Percentiles rank a stretch among this genome's conserved stretches.
Conservation (phyloP, 228 moss, liverwort and hornwort species). For the Sphagnum fallax region DNA sequence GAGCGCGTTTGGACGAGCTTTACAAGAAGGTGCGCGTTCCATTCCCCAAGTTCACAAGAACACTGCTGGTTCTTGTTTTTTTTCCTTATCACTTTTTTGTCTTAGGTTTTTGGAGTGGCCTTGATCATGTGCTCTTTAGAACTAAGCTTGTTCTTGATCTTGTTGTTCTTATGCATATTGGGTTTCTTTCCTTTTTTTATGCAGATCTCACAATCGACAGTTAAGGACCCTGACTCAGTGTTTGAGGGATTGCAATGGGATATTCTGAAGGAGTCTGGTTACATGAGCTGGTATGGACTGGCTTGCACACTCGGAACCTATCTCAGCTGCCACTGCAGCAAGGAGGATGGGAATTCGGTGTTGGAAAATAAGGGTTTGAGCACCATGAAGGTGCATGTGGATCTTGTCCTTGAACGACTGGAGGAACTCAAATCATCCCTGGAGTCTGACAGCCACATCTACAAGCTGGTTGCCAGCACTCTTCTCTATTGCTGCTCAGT, state of each 20-base stretch:
- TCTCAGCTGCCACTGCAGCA: constrained; percentile 34
- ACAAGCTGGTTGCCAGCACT: constrained; percentile 69
- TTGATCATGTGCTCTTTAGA: too few relatives aligned
- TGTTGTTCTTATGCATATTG: background rate
- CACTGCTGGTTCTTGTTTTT: background rate
- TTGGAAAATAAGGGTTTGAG: constrained; percentile 29
- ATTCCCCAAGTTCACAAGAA: too few relatives aligned
- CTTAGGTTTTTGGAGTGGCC: too few relatives aligned
- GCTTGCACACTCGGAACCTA: constrained; percentile 49
- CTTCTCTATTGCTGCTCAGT: constrained; percentile 52
- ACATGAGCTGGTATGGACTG: constrained; percentile 59
- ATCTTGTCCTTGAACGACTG: constrained; percentile 54
- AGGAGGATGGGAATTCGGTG: constrained; percentile 13
- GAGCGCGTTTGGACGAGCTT: constrained; percentile 54
- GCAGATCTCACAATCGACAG: constrained; percentile 42
- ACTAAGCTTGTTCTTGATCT: background rate
- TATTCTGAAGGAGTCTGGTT: constrained; percentile 43
- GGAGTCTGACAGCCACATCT: constrained; percentile 57
- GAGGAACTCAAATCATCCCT: constrained; percentile 57
- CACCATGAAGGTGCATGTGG: constrained; percentile 37
- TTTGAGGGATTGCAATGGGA: constrained; percentile 59
- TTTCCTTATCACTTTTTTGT: background rate
- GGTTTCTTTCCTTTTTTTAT: background rate
- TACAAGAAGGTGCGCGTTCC: constrained; percentile 51
- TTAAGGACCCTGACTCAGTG: constrained; percentile 43